Evolutionary conservation across 2,329 filamentous ascomycete species (phyloP).

Genomic region (Hypomyces rosellus): DNA sequence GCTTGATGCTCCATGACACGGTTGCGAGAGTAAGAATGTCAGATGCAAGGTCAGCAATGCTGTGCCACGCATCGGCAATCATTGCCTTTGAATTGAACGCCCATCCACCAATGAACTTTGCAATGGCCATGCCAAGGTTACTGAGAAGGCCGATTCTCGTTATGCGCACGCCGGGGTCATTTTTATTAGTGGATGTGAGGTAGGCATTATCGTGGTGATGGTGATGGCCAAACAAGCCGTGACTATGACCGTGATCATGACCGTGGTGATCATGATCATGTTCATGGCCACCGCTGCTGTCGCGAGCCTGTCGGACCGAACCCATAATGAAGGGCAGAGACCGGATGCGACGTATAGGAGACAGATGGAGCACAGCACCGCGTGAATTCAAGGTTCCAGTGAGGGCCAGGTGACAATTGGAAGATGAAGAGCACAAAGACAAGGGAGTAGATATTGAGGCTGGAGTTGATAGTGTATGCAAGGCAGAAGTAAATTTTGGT

Average conservation of each 20-base stretch:
- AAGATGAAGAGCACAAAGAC: conserved; percentile 6
- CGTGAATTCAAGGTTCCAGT: conserved; percentile 7
- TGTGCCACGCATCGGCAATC: conserved; percentile 91
- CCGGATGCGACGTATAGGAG: conserved; percentile 16
- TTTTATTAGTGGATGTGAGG: conserved; percentile 80
- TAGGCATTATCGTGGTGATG: conserved; percentile 91
- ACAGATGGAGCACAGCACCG: conserved; percentile 16
- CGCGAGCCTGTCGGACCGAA: conserved; percentile 27
- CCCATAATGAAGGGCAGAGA: conserved; percentile 22
- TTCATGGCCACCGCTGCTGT: conserved; percentile 51
- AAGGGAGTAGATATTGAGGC: conserved; percentile 5
- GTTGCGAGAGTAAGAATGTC: conserved; percentile 92
- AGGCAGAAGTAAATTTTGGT: neutral
- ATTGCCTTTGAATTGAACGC: conserved; percentile 91
- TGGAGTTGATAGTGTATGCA: conserved; percentile 8
- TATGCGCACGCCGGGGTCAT: conserved; percentile 59
- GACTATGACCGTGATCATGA: conserved; percentile 35
- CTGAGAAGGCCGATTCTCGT: conserved; percentile 59
- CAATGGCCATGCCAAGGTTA: conserved; percentile 90
- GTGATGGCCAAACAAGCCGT: conserved; percentile 49
- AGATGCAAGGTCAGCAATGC: conserved; percentile 88
- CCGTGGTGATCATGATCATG: conserved; percentile 38
- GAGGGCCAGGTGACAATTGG: conserved; percentile 9
- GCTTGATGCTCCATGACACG: conserved; percentile 85
- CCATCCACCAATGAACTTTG: conserved; percentile 88